Percentiles rank a stretch among this genome's conserved stretches.
phyloP scores from a whole-genome alignment of 805 yeast species.

The Nakazawaea pomicola region DNA sequence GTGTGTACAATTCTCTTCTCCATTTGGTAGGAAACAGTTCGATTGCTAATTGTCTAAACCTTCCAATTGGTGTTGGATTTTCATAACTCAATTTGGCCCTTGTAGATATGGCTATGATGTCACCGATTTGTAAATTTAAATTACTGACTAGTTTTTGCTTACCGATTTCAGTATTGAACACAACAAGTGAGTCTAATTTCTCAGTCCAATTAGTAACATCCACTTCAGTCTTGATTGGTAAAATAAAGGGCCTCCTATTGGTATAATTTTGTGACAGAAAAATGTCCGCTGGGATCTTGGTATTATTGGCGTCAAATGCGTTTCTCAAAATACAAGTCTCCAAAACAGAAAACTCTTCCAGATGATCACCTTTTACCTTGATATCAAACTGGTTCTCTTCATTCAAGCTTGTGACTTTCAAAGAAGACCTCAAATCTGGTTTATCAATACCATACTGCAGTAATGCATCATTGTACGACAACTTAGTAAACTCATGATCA shows the following conservation, averaged over 20 bases:
- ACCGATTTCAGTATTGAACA: conserved; percentile 22
- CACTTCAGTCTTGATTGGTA: conserved; percentile 40
- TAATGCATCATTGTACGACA: conserved; percentile 69
- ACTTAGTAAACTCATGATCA: conserved; percentile 31
- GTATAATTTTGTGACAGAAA: conserved; percentile 41
- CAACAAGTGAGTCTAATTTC: conserved; percentile 25
- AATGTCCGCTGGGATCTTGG: conserved; percentile 31
- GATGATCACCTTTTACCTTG: conserved; percentile 26
- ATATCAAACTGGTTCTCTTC: conserved; percentile 29
- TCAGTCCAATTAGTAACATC: conserved; percentile 41
- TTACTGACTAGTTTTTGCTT: conserved; percentile 21
- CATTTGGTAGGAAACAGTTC: conserved; percentile 45
- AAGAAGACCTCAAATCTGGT: conserved; percentile 75
- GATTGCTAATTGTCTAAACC: conserved; percentile 71
- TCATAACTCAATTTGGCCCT: conserved; percentile 70
- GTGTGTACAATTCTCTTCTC: conserved; percentile 35
- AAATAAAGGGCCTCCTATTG: conserved; percentile 52
- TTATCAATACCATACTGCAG: conserved; percentile 83
- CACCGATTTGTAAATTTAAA: conserved; percentile 56
- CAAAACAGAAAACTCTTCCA: conserved; percentile 53
- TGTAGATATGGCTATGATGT: conserved; percentile 74
- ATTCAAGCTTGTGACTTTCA: conserved; percentile 40
- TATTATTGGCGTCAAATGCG: conserved; percentile 32
- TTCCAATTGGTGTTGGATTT: conserved; percentile 93
- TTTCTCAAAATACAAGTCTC: conserved; percentile 66